Evolutionary conservation across 1,139 yeast genomes (phyloP).

Genomic region (Taphrina pruni): DNA sequence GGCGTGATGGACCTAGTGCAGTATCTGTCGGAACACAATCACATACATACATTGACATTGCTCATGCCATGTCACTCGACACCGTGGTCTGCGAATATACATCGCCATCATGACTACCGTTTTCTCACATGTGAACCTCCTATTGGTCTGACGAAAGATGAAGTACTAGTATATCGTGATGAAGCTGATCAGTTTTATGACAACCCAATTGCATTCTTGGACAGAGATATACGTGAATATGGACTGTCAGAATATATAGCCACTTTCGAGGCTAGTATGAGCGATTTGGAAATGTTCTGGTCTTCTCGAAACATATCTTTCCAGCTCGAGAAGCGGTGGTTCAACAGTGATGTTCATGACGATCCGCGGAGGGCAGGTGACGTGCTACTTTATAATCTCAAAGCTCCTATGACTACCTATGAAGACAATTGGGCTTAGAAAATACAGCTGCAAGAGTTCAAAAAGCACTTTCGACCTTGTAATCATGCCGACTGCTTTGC

Average conservation of each 20-base stretch:
- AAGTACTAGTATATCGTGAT: slow-evolving; percentile 65
- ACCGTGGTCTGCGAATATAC: slow-evolving; percentile 89
- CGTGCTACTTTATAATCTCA: slow-evolving; percentile 60
- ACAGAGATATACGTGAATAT: slow-evolving; percentile 53
- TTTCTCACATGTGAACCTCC: slow-evolving; percentile 94
- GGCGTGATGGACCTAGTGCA: slow-evolving; percentile 78
- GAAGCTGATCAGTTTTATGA: slow-evolving; percentile 85
- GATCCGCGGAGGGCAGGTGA: slow-evolving; percentile 82
- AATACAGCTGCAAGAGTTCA: too few species aligned
- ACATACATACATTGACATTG: slow-evolving; percentile 65
- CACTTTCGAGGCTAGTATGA: slow-evolving; percentile 67
- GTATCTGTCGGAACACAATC: slow-evolving; percentile 57
- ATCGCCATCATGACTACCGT: slow-evolving; percentile 63
- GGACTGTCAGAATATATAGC: slow-evolving; percentile 63
- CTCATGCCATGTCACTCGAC: slow-evolving; percentile 97
- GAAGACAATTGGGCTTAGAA: too few species aligned
- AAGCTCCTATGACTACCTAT: too few species aligned
- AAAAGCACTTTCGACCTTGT: too few species aligned
- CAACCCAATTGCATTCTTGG: slow-evolving; percentile 63
- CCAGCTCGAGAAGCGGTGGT: slow-evolving; percentile 58
- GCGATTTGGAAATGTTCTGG: slow-evolving; percentile 51
- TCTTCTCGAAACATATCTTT: slow-evolving; percentile 21
- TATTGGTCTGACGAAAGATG: slow-evolving; percentile 50
- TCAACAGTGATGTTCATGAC: slow-evolving; percentile 86
- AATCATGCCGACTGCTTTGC: too few species aligned